Base-by-base conservation (phyloP, 139 green algal genomes). In the Mesotaenium endlicherianum region DNA sequence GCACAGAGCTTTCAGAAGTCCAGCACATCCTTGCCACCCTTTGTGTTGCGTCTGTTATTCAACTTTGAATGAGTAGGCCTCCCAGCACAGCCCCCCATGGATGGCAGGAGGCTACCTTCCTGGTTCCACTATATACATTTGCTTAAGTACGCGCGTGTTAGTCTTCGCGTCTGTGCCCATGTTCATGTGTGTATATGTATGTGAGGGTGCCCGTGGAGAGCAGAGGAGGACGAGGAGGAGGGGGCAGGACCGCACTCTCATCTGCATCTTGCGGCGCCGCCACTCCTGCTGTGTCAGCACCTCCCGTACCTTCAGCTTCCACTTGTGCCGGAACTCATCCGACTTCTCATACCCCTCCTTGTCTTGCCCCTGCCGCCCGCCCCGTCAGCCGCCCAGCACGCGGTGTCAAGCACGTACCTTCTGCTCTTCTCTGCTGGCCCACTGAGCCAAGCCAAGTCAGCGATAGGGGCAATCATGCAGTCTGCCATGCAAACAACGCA, bases 221-320 rank as follows among this genome's bases (percentile, higher is more conserved):
- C 20, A 64, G 26, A 64, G 53, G 53, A 64, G 53, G 53, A 34
- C 53, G 26, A 64, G 26, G 53, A 64, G n/a, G n/a, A n/a, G n/a
- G n/a, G n/a, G n/a, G n/a, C 60, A 11, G 11, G 43, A 5, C 41
- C 69, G 34, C 69, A 83, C 76, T 45, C 81, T 41, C 74, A 78
- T 78, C 38, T 38, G 26, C 72, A 87, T 78, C 40, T 87, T 87
- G n/a, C 81, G n/a, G 39, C 81, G 49, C 6, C 81, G 49, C 81
- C 81, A 87, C 53, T 87, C 81, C 20, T 80, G 31, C 43, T 87
- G 39, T 78, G 81, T 84, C 77, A 87, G 43, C 26, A 87, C 20
- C 34, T 87, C 81, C 31, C 81, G 49, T 26, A 79, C 75, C n/a
- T 75, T 85, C 81, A 86, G 20, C 59, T 87, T 87, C 81, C 81